Evolutionary conservation across 2,329 filamentous ascomycete species (phyloP).

Genomic region (Xylariaceae sp.): DNA sequence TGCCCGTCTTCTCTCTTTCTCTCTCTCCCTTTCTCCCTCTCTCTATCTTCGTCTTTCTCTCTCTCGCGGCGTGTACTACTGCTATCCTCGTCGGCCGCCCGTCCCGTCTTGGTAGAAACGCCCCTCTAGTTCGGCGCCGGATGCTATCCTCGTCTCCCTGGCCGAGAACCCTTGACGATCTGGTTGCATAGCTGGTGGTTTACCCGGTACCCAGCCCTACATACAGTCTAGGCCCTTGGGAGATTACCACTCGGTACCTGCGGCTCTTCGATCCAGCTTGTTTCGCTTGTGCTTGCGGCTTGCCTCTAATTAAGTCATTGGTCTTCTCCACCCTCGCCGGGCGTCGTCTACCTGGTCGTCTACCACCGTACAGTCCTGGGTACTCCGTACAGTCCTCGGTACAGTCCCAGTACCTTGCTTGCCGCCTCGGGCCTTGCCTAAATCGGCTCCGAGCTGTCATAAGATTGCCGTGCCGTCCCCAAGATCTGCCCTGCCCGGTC

Average conservation of each 20-base stretch:
- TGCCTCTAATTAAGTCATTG: slow-evolving; percentile 30
- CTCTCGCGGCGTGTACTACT: too few relatives aligned
- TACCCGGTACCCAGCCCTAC: slow-evolving; percentile 7
- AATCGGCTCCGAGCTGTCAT: slow-evolving; percentile 26
- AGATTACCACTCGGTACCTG: slow-evolving; percentile 20
- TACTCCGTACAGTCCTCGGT: too few relatives aligned
- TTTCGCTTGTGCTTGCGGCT: slow-evolving; percentile 32
- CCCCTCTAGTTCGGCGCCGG: too few relatives aligned
- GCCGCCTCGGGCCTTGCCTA: slow-evolving; percentile 33
- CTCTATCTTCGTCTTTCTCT: too few relatives aligned
- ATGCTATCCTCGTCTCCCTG: background rate
- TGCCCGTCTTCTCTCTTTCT: too few relatives aligned
- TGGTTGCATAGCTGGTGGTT: slow-evolving; percentile 1
- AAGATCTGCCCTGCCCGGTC: slow-evolving; percentile 21
- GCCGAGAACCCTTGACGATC: background rate
- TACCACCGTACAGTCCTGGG: slow-evolving; percentile 15
- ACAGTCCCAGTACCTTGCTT: too few relatives aligned
- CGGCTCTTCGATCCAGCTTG: slow-evolving; percentile 32
- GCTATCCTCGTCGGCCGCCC: too few relatives aligned
- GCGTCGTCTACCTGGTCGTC: too few relatives aligned
- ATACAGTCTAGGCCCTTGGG: slow-evolving; percentile 15
- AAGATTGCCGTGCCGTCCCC: slow-evolving; percentile 24
- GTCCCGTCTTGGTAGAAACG: too few relatives aligned
- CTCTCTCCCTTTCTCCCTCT: too few relatives aligned
- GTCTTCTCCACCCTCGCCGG: slow-evolving; percentile 33